Evolutionary conservation across 768 basidiomycete species (phyloP), one percentile per base, ranked within the genome.

Genomic region (Suillus decipiens): DNA sequence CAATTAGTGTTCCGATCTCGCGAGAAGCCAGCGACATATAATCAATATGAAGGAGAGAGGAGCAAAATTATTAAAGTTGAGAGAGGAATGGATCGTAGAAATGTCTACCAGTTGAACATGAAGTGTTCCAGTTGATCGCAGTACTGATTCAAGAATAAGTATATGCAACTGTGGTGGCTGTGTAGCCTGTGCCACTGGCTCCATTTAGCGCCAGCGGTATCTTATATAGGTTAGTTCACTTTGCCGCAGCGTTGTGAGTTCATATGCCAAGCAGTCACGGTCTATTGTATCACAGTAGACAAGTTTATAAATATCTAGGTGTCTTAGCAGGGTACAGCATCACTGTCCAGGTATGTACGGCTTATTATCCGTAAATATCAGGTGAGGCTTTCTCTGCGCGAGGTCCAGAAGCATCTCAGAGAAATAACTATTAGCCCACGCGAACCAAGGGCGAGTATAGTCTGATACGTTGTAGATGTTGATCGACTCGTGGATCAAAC

Each of bases 1-100:
- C 92, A 67, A 98, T 89, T 75, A 99, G 86, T 22, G 96, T 98
- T 42, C 96, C 96, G 65, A 99, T 90, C 78, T 92, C 88, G 66
- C 83, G 85, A 63, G 88, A 81, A 61, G 84, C 78, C 64, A 81
- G 75, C 64, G 87, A 79, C 88, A 90, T 89, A 71, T 39, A 70
- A 68, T 62, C 19, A 37, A 62, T 36, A 53, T 62, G 48, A 47
- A 54, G 28, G 43, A 59, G 15, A 62, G 50, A 51, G 51, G 45
- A 61, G 22, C 61, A 55, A 53, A 53, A 37, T 55, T n/a, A 7
- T 36, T 8, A 2, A 41, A 24, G 11, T 37, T 19, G 24, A 41
- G 6, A 9, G 56, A 57, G 19, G 24, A 39, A 42, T 31, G 17
- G 28, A 12, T 19, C 19, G 39, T 28, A 31, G 54, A 19, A 41